phyloP scores from a whole-genome alignment of 2,329 filamentous ascomycete genomes.

The Xylaria arbuscula region DNA sequence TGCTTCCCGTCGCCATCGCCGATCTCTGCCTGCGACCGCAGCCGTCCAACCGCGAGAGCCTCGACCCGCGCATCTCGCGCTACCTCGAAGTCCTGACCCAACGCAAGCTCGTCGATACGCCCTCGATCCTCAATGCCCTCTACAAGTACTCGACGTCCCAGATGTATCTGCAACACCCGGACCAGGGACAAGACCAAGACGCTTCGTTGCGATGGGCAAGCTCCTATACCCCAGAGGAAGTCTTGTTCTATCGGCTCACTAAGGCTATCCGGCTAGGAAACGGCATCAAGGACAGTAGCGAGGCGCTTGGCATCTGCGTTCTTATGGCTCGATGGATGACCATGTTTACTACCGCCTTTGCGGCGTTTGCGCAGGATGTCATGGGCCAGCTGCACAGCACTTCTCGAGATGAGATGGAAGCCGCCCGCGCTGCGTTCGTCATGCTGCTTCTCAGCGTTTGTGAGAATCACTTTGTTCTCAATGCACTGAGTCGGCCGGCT shows the following conservation, averaged over 20 bases:
- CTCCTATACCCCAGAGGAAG: constrained; percentile 79
- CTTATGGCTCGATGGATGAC: constrained; percentile 69
- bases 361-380: constrained; percentile 60
- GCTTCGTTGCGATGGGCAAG: constrained; percentile 60
- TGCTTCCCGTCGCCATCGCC: constrained; percentile 64
- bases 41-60: constrained; percentile 58
- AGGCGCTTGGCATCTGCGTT: constrained; percentile 63
- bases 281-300: constrained; percentile 58
- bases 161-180: constrained; percentile 46
- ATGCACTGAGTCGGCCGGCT: constrained; percentile 62
- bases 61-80: constrained; percentile 69
- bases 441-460: constrained; percentile 70
- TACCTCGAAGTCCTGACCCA: constrained; percentile 68
- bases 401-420: constrained; percentile 67
- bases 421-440: constrained; percentile 71
- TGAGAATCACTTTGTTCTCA: constrained; percentile 68
- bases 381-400: constrained; percentile 59
- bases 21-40: constrained; percentile 69
- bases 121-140: constrained; percentile 65
- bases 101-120: constrained; percentile 63
- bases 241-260: constrained; percentile 91
- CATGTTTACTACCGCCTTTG: constrained; percentile 64
- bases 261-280: constrained; percentile 77
- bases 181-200: constrained; percentile 30
- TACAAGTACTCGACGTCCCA: constrained; percentile 69